Conservation (phyloP, 2,329 filamentous ascomycete species). For the Chaetomium sp. region DNA sequence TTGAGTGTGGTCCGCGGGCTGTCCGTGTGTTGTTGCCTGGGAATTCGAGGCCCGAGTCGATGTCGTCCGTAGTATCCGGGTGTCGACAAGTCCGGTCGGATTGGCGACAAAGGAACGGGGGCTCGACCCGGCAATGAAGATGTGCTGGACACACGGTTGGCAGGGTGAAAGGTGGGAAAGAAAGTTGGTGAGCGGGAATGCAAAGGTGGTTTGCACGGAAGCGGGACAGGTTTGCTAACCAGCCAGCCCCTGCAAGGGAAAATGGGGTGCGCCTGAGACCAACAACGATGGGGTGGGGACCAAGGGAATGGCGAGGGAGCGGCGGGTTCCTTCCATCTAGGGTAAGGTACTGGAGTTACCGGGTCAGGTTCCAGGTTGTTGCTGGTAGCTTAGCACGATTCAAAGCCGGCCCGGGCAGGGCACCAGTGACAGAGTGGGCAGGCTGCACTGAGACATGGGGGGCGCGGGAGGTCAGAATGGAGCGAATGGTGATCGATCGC, state of each 20-base stretch:
- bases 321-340: conserved; percentile 3
- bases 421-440: too few species aligned
- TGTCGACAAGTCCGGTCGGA: background rate
- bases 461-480: too few species aligned
- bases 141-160: conserved; percentile 1
- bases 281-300: conserved; percentile 6
- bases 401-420: background rate
- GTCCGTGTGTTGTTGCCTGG: background rate
- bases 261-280: background rate
- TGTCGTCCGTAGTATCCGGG: background rate
- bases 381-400: background rate
- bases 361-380: too few species aligned
- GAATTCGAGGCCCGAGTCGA: background rate
- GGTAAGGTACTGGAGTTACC: too few species aligned
- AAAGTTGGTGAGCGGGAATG: background rate
- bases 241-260: conserved; percentile 8
- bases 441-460: background rate
- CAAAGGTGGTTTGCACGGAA: conserved; percentile 1
- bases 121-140: background rate
- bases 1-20: background rate
- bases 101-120: conserved; percentile 7
- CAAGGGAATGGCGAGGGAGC: background rate
- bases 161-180: background rate
- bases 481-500: background rate
- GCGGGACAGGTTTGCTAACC: conserved; percentile 5